These are phyloP conservation scores for Thalassiosira gravida DNA, from an alignment of 352 stramenopile species.

Conservation along the genomic window DNA sequence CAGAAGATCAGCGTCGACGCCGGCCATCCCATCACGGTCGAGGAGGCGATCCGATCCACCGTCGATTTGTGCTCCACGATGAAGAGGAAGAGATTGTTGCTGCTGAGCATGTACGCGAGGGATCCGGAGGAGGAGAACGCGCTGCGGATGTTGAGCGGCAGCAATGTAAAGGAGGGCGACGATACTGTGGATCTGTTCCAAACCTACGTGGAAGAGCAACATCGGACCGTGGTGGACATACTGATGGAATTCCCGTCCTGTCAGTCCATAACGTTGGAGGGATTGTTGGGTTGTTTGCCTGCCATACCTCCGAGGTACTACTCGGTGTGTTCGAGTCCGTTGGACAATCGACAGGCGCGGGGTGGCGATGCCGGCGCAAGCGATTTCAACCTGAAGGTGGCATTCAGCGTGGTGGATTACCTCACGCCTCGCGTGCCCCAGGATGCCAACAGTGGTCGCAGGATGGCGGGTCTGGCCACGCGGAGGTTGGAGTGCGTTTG, in stretches of 20 bases:
- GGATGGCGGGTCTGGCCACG: constrained; percentile 81
- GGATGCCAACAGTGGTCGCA: constrained; percentile 49
- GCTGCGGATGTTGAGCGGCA: constrained; percentile 62
- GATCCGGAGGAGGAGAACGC: constrained; percentile 61
- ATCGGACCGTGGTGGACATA: constrained; percentile 90
- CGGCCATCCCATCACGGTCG: constrained; percentile 80
- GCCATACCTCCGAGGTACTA: constrained; percentile 93
- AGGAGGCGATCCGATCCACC: constrained; percentile 85
- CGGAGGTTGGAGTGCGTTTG: constrained; percentile 76
- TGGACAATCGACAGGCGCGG: constrained; percentile 71
- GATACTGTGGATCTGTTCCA: constrained; percentile 65
- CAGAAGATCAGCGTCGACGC: constrained; percentile 77
- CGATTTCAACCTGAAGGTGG: constrained; percentile 83
- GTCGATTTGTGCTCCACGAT: constrained; percentile 88
- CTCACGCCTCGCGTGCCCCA: constrained; percentile 53
- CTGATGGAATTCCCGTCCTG: constrained; percentile 92
- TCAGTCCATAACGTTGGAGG: constrained; percentile 87
- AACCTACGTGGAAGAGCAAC: constrained; percentile 89
- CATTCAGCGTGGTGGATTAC: constrained; percentile 92
- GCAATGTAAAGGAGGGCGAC: constrained; percentile 33
- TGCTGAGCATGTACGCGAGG: constrained; percentile 66
- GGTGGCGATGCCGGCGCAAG: constrained; percentile 21
- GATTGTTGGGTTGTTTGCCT: constrained; percentile 88
- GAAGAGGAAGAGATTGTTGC: constrained; percentile 86
- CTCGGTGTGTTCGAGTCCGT: constrained; percentile 92